These are phyloP conservation scores for Geotrichum bryndzae DNA, from an alignment of 1,139 yeast genomes.

Conservation along the genomic window DNA sequence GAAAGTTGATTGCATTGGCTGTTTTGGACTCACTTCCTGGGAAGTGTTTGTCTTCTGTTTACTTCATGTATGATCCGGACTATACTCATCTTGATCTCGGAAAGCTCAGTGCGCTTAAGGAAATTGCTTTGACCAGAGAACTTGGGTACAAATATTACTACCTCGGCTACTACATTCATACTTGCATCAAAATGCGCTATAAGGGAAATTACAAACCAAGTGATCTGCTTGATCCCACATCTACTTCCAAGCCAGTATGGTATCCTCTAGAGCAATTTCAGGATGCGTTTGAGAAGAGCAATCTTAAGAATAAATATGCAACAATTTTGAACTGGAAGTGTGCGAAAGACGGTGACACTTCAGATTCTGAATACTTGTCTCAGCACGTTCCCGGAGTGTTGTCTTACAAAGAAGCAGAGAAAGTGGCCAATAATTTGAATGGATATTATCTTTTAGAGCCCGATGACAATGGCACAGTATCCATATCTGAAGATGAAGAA, in stretches of 20 bases:
- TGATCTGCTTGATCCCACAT: constrained; percentile 34
- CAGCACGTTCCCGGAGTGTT: not conserved
- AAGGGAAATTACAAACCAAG: constrained; percentile 55
- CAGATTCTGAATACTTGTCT: not conserved
- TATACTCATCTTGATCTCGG: constrained; percentile 68
- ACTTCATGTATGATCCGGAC: constrained; percentile 85
- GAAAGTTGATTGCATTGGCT: constrained; percentile 63
- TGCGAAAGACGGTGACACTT: too few species aligned
- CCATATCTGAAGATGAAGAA: not conserved
- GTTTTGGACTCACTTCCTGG: constrained; percentile 69
- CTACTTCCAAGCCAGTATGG: constrained; percentile 13
- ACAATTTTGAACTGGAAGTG: not conserved
- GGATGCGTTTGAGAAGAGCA: constrained; percentile 5
- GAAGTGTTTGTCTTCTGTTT: constrained; percentile 71
- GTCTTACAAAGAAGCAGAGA: not conserved
- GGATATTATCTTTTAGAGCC: not conserved
- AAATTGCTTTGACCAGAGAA: constrained; percentile 45
- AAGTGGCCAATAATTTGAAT: not conserved
- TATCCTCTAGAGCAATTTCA: constrained; percentile 12
- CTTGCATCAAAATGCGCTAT: constrained; percentile 77
- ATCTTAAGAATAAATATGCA: not conserved
- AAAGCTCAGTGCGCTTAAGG: constrained; percentile 68
- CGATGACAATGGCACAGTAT: not conserved
- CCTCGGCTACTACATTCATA: constrained; percentile 68
- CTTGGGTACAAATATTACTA: constrained; percentile 49